Evolutionary conservation across 805 yeast genomes (phyloP).

Genomic region (Hanseniaspora jakobsenii): DNA sequence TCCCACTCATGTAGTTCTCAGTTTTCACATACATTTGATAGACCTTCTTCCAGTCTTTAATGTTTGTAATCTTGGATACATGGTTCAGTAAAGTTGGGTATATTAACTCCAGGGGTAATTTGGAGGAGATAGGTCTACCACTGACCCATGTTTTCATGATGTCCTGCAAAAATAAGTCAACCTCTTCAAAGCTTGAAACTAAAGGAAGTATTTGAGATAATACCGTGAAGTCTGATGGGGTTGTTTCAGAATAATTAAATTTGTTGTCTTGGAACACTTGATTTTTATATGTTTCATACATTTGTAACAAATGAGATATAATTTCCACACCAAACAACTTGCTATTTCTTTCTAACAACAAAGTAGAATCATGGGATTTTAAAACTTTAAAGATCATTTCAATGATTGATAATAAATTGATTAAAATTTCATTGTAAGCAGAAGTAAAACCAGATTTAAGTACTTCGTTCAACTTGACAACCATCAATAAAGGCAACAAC

Average conservation of each 20-base stretch:
- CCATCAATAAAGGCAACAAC: constrained; percentile 1
- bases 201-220: constrained; percentile 23
- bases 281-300: not conserved
- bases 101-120: constrained; percentile 43
- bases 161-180: constrained; percentile 28
- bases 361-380: no score
- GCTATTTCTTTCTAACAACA: no score
- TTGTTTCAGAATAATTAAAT: constrained; percentile 31
- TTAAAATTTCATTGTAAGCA: constrained; percentile 6
- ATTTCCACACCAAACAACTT: not conserved
- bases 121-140: constrained; percentile 34
- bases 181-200: constrained; percentile 19
- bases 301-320: not conserved
- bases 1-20: constrained; percentile 32
- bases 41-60: constrained; percentile 48
- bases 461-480: not conserved
- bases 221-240: constrained; percentile 17
- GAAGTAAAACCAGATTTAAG: not conserved
- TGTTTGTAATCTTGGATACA: constrained; percentile 23
- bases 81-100: constrained; percentile 35
- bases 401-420: not conserved
- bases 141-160: constrained; percentile 40
- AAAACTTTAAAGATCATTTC: constrained; percentile 4
- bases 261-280: constrained; percentile 16
- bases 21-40: constrained; percentile 42